Evolutionary conservation across 164 flowering plant species (phyloP), one percentile per base, ranked within the genome.

Genomic region (Tetrastigma voinierianum): DNA sequence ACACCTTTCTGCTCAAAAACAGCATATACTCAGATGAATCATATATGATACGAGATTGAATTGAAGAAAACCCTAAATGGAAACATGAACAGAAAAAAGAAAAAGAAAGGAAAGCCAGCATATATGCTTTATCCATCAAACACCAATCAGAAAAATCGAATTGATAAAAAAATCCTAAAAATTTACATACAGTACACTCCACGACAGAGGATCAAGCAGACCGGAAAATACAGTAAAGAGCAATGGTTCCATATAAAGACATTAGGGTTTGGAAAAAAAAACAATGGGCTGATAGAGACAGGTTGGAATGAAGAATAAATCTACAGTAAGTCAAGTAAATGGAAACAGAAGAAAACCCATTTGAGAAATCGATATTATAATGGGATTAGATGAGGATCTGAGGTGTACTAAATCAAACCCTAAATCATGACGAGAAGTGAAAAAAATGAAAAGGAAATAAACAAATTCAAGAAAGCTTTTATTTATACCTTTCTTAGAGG

Each of bases 361-460:
- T 43, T 20, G 32, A 10, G 32, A 18, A 59, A 16, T 59, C 46
- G 59, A 51, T 59, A 67, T 25, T 25, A 58, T 57, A 57, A 45
- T 57, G 56, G n/a, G 1, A 64, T 47, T n/a, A 55, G 69, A 66
- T 67, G 32, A 59, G 64, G 64, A 59, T 59, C 45, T 59, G 70
- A 59, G 70, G 43, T 59, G 64, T 20, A 65, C n/a, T n/a, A 44
- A 52, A 49, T 17, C 46, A 24, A 45, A 21, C 52, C 13, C 12
- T 47, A 19, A 63, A 16, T 51, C 48, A 46, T 54, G 13, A 10
- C 10, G 17, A 15, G 21, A 17, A 65, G 45, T 16, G 15, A 32
- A 32, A 32, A 32, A 32, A 7, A 32, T 4, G 6, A 32, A 25
- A 25, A 32, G 6, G 40, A 32, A 32, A 32, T 4, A 4, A 32